phyloP scores from a whole-genome alignment of 78 protist genomes.

The Diacronema lutheri region DNA sequence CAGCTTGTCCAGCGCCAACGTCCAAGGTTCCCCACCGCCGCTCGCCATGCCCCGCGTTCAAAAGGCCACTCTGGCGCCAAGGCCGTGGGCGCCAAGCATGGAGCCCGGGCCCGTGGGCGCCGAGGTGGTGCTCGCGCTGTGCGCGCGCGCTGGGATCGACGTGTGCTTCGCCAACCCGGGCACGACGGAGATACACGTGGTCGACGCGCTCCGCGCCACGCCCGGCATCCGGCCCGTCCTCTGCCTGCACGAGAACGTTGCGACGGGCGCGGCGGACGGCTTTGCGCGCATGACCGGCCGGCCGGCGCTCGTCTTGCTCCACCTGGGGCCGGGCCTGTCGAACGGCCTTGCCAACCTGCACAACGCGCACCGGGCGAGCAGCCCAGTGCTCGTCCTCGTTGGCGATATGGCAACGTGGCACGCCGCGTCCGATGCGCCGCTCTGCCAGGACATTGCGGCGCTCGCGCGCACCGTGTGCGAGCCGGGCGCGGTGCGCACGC shows the following conservation, averaged over 20 bases:
- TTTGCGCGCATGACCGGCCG: slow-evolving; percentile 4
- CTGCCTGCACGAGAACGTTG: slow-evolving; percentile 12
- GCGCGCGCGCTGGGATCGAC: neutral
- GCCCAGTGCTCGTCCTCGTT: neutral
- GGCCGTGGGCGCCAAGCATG: too few relatives aligned
- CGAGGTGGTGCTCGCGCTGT: neutral
- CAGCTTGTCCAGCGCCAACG: too few relatives aligned
- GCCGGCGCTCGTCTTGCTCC: neutral
- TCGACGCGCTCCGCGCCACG: neutral
- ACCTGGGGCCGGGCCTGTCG: slow-evolving; percentile 8
- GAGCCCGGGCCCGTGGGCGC: neutral
- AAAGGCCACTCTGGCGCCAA: too few relatives aligned
- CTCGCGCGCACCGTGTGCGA: neutral
- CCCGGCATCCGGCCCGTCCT: neutral
- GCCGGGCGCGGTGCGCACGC: neutral
- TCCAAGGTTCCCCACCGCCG: too few relatives aligned
- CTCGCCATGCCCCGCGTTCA: too few relatives aligned
- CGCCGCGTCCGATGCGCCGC: neutral
- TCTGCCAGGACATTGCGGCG: neutral
- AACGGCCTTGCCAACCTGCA: neutral
- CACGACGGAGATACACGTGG: neutral
- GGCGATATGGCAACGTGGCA: slow-evolving; percentile 20
- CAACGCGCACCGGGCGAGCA: neutral
- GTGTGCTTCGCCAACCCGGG: neutral
- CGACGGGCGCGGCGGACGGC: slow-evolving; percentile 26